Conservation (phyloP, 441 rosid species). For the Flueggea neowawraea region DNA sequence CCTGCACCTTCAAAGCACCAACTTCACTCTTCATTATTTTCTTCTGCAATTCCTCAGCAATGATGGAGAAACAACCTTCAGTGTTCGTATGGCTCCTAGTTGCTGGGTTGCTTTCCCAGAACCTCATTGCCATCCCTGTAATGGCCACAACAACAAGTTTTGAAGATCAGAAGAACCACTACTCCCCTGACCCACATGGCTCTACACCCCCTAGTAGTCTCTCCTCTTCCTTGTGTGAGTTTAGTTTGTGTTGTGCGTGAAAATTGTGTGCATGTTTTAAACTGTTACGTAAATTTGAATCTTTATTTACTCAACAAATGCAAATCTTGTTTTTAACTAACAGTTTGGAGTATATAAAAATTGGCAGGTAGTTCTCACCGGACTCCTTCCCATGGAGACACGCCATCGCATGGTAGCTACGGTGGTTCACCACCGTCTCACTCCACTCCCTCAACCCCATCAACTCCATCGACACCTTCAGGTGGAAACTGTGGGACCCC, state of each 20-base stretch:
- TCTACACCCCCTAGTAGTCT: constrained; percentile 13
- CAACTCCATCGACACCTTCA: constrained; percentile 8
- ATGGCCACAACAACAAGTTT: constrained; percentile 1
- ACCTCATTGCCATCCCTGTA: constrained; percentile 9
- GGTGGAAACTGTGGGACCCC: constrained; percentile 21
- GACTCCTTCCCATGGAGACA: constrained; percentile 15
- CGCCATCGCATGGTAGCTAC: constrained; percentile 16
- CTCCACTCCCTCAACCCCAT: constrained; percentile 1
- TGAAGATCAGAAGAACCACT: constrained; percentile 22
- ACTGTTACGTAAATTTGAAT: no score
- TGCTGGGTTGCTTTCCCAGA: constrained; percentile 17
- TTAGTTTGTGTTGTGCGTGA: no score
- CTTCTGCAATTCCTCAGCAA: not conserved
- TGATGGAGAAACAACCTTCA: constrained; percentile 9
- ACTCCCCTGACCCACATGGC: constrained; percentile 11
- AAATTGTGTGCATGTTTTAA: no score
- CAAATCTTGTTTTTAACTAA: not conserved
- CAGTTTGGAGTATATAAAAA: not conserved
- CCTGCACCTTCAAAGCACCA: not conserved
- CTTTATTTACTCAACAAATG: no score
- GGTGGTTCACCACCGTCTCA: constrained; percentile 12
- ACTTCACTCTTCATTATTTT: not conserved
- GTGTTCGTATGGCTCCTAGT: constrained; percentile 8
- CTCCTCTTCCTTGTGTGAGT: no score
- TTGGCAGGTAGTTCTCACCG: constrained; percentile 19